Base-by-base conservation (phyloP, 768 basidiomycete genomes). In the Boletus speciosus region DNA sequence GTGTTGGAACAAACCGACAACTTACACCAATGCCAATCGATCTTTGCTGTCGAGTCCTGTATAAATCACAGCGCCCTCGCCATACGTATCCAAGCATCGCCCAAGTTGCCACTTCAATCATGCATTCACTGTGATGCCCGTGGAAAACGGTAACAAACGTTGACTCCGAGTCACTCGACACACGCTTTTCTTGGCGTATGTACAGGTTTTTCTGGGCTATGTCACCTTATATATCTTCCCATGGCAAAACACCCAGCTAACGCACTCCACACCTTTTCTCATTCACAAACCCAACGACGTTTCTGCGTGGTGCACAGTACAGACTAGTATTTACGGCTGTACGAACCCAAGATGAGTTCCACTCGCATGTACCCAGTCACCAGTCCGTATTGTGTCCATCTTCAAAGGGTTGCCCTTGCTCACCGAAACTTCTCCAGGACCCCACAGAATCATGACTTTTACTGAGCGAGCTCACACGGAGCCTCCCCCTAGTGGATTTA, bases 401-500 rank as follows among this genome's bases (percentile, higher is more conserved):
- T 27, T 25, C 38, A 32, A n/a, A 3, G 1, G 21, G 11, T 37
- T 3, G 35, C 23, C 11, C 41, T 35, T 37, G 34, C 52, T 56
- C 32, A 62, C 41, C 11, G 12, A 31, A 29, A 27, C 36, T 12
- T 19, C n/a, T 25, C 5, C 25, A 68, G 58, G 40, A 42, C 58
- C 48, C 7, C 57, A 47, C n/a, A 54, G 47, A 47, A 50, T 58
- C 42, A 51, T 60, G 52, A 57, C 56, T 21, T 49, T 49, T 15
- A 4, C 37, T 35, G n/a, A 9, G 6, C 65, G 57, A 29, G 55
- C 62, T 10, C 56, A 3, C 25, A 68, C 64, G 29, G 64, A 61
- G 29, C 61, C 66, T n/a, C 27, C 31, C 16, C 16, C 37, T 2
- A 4, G 39, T 36, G 64, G 58, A 29, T 66, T 70, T 53, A 58